Percentiles rank a stretch among this genome's conserved stretches.
phyloP scores from a whole-genome alignment of 345 rosid genomes.

The Erysimum cheiranthoides region DNA sequence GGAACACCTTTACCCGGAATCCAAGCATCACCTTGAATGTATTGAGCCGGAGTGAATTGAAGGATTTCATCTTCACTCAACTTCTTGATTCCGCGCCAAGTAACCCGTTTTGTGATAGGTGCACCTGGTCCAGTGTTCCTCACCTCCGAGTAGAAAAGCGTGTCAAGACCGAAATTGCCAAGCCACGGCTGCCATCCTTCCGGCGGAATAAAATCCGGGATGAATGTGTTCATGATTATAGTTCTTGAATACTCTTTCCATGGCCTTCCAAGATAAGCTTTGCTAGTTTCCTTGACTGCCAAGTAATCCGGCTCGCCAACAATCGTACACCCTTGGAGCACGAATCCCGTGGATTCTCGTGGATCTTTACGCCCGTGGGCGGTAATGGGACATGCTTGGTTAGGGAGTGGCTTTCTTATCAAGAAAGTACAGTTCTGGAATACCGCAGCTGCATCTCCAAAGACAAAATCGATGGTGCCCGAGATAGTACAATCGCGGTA shows the following conservation, averaged over 20 bases:
- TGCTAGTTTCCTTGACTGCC: slow-evolving; percentile 45
- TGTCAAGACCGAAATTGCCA: slow-evolving; percentile 53
- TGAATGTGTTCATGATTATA: slow-evolving; percentile 66
- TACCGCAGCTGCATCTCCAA: slow-evolving; percentile 67
- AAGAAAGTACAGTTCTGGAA: slow-evolving; percentile 75
- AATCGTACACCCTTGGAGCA: slow-evolving; percentile 79
- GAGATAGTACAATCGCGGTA: slow-evolving; percentile 79
- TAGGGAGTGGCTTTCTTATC: slow-evolving; percentile 56
- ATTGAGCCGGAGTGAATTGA: slow-evolving; percentile 50
- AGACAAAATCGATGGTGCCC: slow-evolving; percentile 82
- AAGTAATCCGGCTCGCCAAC: slow-evolving; percentile 50
- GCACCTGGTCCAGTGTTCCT: slow-evolving; percentile 78
- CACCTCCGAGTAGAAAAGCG: slow-evolving; percentile 65
- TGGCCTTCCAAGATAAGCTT: slow-evolving; percentile 75
- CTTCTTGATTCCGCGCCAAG: slow-evolving; percentile 68
- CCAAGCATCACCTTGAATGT: slow-evolving; percentile 60
- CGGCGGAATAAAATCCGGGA: slow-evolving; percentile 59
- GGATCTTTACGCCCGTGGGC: slow-evolving; percentile 65
- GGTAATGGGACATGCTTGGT: slow-evolving; percentile 62
- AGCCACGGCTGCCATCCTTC: slow-evolving; percentile 80
- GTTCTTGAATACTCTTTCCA: slow-evolving; percentile 66
- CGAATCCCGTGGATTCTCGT: slow-evolving; percentile 53
- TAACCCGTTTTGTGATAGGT: slow-evolving; percentile 46
- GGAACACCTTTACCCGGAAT: slow-evolving; percentile 59
- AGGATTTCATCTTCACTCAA: slow-evolving; percentile 44